A percentile compares a stretch with the other conserved stretches of the same genome.
These are phyloP conservation scores for Globisporangium heterothallicum DNA, from an alignment of 352 stramenopile genomes.

Conservation along the genomic window DNA sequence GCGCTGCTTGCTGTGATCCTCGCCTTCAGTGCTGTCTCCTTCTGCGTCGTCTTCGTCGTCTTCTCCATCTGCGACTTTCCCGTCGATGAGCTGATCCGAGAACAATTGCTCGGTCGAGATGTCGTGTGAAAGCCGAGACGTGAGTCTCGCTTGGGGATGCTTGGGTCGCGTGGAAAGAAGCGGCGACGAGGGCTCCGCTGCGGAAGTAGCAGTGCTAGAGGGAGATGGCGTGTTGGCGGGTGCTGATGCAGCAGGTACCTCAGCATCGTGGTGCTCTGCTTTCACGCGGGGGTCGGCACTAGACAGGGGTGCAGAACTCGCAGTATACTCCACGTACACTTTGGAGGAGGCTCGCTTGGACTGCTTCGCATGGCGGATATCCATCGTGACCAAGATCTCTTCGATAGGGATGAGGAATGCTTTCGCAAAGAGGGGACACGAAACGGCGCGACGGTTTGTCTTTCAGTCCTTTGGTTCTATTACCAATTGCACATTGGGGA, in stretches of 20 bases:
- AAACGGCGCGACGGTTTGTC: too few species aligned
- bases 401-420: too few species aligned
- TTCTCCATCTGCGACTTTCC: conserved; percentile 47
- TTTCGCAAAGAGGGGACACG: too few species aligned
- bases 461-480: too few species aligned
- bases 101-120: conserved; percentile 70
- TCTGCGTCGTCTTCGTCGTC: conserved; percentile 40
- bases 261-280: too few species aligned
- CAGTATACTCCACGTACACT: conserved; percentile 19
- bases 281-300: not conserved
- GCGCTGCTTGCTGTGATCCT: not conserved
- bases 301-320: not conserved
- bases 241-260: too few species aligned
- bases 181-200: not conserved
- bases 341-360: conserved; percentile 19
- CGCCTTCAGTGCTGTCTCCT: conserved; percentile 23
- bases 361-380: too few species aligned
- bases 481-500: too few species aligned
- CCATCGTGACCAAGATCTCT: too few species aligned
- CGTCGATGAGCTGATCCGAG: conserved; percentile 53
- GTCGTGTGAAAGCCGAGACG: conserved; percentile 38
- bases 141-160: conserved; percentile 6
- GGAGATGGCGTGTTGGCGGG: not conserved
- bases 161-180: conserved; percentile 2
- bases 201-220: not conserved